Conservation (phyloP, 2,329 filamentous ascomycete species). For the Aphanoascus verrucosus region DNA sequence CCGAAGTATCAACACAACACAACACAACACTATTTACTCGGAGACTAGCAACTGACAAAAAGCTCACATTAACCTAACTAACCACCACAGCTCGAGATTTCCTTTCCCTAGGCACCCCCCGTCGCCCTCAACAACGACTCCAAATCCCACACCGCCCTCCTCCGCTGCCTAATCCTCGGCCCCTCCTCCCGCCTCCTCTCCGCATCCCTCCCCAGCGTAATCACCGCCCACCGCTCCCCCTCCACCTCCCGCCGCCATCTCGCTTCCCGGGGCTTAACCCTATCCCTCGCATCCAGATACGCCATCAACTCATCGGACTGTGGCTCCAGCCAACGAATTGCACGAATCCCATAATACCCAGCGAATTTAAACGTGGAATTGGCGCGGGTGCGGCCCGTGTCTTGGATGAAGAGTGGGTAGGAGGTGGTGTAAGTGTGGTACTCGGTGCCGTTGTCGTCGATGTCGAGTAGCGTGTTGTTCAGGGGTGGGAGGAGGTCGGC, state of each 20-base stretch:
- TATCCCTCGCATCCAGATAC: conserved; percentile 10
- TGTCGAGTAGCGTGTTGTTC: not conserved
- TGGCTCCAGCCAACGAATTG: conserved; percentile 12
- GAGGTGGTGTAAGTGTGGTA: not conserved
- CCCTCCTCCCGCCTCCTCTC: not conserved
- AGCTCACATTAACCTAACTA: no score
- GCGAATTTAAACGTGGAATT: not conserved
- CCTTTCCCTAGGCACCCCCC: not conserved
- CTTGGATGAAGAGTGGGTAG: conserved; percentile 11
- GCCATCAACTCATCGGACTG: not conserved
- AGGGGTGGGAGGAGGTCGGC: conserved; percentile 8
- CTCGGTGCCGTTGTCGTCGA: not conserved
- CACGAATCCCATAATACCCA: conserved; percentile 7
- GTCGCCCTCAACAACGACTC: not conserved
- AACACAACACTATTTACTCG: no score
- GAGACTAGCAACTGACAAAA: no score
- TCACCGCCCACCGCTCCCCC: not conserved
- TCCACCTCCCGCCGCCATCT: not conserved
- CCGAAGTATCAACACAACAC: not conserved
- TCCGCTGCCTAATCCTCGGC: not conserved
- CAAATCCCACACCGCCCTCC: not conserved
- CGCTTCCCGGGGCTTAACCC: not conserved
- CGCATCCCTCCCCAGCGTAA: not conserved
- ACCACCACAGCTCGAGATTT: not conserved
- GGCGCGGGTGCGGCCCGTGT: no score